phyloP scores from a whole-genome alignment of 2,329 filamentous ascomycete genomes.

The Diaporthe humulicola region DNA sequence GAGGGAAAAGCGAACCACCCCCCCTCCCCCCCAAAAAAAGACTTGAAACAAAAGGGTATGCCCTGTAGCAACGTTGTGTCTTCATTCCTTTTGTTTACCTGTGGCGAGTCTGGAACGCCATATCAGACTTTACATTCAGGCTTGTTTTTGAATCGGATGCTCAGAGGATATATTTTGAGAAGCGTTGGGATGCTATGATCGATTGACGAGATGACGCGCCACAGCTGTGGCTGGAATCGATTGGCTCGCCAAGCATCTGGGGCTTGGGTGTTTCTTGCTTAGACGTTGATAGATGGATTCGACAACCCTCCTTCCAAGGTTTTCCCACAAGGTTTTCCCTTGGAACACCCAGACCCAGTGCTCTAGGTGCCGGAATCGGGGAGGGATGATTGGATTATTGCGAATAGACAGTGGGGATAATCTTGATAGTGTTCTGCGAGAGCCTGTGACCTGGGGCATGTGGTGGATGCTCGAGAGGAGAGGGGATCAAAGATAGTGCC shows the following conservation, averaged over 20 bases:
- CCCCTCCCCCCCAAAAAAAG: too few species aligned
- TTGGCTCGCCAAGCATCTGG: background rate
- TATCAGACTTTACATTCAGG: background rate
- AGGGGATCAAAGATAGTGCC: background rate
- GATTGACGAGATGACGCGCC: slow-evolving; percentile 18
- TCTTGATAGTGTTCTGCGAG: background rate
- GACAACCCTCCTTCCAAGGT: background rate
- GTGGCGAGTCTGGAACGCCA: too few species aligned
- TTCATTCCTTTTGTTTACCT: background rate
- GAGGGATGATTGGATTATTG: background rate
- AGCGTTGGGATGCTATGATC: background rate
- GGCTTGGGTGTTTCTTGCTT: background rate
- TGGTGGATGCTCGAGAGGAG: background rate
- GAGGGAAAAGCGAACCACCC: too few species aligned
- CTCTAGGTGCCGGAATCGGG: background rate
- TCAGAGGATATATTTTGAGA: background rate
- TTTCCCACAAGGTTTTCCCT: background rate
- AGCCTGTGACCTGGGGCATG: too few species aligned
- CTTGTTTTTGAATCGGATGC: background rate
- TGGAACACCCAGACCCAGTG: background rate
- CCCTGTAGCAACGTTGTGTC: background rate
- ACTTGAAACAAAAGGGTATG: background rate
- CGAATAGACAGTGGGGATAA: background rate
- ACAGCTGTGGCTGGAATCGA: slow-evolving; percentile 21
- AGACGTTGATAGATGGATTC: background rate